These are phyloP conservation scores for Malania oleifera DNA, from an alignment of 164 flowering plant species.

Conservation along the genomic window DNA sequence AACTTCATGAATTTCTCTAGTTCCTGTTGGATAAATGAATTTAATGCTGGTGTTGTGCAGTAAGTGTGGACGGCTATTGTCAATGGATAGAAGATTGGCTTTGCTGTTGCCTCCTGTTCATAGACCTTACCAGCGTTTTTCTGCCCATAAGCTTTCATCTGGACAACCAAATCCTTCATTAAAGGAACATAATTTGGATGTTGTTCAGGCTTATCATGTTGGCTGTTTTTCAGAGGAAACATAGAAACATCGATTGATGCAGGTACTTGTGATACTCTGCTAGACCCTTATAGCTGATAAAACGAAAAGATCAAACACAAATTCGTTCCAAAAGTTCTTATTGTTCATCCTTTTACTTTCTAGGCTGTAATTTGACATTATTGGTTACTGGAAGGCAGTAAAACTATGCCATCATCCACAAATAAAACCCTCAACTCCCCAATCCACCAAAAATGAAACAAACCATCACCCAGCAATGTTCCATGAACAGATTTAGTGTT, in stretches of 20 bases:
- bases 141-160: constrained; percentile 18
- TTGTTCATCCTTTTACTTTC: not conserved
- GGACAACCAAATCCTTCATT: constrained; percentile 24
- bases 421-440: too few species aligned
- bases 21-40: not conserved
- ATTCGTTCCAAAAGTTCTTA: not conserved
- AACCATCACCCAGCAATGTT: too few species aligned
- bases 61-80: constrained; percentile 63
- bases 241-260: constrained; percentile 18
- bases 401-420: too few species aligned
- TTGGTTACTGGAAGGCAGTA: too few species aligned
- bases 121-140: constrained; percentile 43
- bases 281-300: constrained; percentile 3
- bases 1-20: not conserved
- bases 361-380: too few species aligned
- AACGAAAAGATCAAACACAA: not conserved
- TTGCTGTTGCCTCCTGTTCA: constrained; percentile 69
- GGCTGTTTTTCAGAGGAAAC: constrained; percentile 57
- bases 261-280: constrained; percentile 21
- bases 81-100: constrained; percentile 59
- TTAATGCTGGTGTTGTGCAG: constrained; percentile 35
- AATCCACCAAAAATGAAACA: too few species aligned
- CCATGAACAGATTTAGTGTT: too few species aligned
- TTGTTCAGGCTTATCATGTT: constrained; percentile 47
- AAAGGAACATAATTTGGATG: constrained; percentile 32